phyloP scores from a whole-genome alignment of 495 filamentous ascomycete genomes.

The Penicillium pancosmium region DNA sequence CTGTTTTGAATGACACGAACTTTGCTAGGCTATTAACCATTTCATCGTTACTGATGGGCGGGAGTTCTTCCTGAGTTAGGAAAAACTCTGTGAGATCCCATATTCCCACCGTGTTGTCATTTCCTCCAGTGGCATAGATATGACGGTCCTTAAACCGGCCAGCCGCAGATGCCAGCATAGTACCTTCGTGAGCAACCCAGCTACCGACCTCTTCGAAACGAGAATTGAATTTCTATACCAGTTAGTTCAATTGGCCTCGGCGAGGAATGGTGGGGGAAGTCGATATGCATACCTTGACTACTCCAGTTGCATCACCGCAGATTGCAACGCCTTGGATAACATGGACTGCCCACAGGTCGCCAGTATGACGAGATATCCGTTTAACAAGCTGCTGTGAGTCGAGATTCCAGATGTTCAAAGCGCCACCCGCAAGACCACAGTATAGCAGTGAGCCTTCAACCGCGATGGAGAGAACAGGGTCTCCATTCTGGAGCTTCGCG shows the following conservation, averaged over 20 bases:
- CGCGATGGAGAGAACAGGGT: slow-evolving; percentile 81
- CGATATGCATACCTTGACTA: slow-evolving; percentile 64
- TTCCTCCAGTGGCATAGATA: slow-evolving; percentile 91
- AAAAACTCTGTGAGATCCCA: slow-evolving; percentile 76
- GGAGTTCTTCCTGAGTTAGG: slow-evolving; percentile 40
- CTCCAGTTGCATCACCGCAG: slow-evolving; percentile 78
- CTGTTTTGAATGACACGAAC: slow-evolving; percentile 86
- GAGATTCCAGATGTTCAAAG: slow-evolving; percentile 94
- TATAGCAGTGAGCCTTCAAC: slow-evolving; percentile 89
- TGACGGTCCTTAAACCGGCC: slow-evolving; percentile 66
- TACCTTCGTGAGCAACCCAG: slow-evolving; percentile 85
- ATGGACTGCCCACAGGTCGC: slow-evolving; percentile 82
- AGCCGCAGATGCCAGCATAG: slow-evolving; percentile 84
- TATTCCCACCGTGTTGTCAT: slow-evolving; percentile 83
- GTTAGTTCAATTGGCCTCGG: slow-evolving; percentile 1
- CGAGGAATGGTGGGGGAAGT: too few species aligned
- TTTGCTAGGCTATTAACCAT: slow-evolving; percentile 80
- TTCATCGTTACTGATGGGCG: slow-evolving; percentile 69
- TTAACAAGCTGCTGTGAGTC: slow-evolving; percentile 91
- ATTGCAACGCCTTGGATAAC: slow-evolving; percentile 84
- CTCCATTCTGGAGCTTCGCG: slow-evolving; percentile 75
- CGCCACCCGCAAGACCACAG: slow-evolving; percentile 83
- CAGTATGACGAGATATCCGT: slow-evolving; percentile 75
- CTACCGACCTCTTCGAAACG: slow-evolving; percentile 81
- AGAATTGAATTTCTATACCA: slow-evolving; percentile 73